Evolutionary conservation across 2,329 filamentous ascomycete genomes (phyloP).

Genomic region (Orbilia ellipsospora): DNA sequence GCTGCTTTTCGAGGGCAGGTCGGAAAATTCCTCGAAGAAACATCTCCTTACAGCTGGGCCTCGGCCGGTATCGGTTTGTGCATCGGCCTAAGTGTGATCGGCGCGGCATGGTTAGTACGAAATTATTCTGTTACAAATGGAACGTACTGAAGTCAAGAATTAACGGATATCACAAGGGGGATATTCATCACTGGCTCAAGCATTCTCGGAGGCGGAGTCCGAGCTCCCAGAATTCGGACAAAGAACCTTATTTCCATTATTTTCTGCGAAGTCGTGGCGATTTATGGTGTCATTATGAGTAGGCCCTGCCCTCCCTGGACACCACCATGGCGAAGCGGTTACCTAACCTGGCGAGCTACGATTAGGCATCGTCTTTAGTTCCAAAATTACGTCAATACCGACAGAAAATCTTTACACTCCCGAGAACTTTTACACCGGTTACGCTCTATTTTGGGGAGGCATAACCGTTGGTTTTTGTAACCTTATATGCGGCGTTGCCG

Average conservation of each 20-base stretch:
- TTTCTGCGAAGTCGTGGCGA: slow-evolving; percentile 99
- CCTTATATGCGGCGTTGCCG: slow-evolving; percentile 91
- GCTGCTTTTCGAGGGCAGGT: slow-evolving; percentile 68
- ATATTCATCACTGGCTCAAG: slow-evolving; percentile 99
- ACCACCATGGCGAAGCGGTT: too few relatives aligned
- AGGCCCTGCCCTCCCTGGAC: slow-evolving; percentile 5
- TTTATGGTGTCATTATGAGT: slow-evolving; percentile 99
- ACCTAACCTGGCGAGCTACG: too few relatives aligned
- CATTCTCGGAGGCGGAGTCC: slow-evolving; percentile 95
- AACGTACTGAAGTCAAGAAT: neutral
- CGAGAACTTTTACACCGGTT: slow-evolving; percentile 92
- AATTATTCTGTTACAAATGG: neutral
- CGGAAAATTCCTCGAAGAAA: slow-evolving; percentile 90
- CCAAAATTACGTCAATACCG: slow-evolving; percentile 77
- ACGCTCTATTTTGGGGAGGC: slow-evolving; percentile 94
- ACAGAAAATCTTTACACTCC: slow-evolving; percentile 76
- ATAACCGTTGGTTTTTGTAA: slow-evolving; percentile 96
- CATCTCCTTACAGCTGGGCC: slow-evolving; percentile 95
- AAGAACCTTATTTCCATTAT: slow-evolving; percentile 99
- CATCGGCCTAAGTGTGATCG: slow-evolving; percentile 94
- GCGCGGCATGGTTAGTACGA: slow-evolving; percentile 86
- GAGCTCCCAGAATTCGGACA: slow-evolving; percentile 94
- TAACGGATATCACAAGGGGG: slow-evolving; percentile 74
- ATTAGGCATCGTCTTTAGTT: slow-evolving; percentile 86
- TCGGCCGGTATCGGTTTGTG: slow-evolving; percentile 89